Evolutionary conservation across 2,329 filamentous ascomycete species (phyloP).

Genomic region (Aspergillus awamori): DNA sequence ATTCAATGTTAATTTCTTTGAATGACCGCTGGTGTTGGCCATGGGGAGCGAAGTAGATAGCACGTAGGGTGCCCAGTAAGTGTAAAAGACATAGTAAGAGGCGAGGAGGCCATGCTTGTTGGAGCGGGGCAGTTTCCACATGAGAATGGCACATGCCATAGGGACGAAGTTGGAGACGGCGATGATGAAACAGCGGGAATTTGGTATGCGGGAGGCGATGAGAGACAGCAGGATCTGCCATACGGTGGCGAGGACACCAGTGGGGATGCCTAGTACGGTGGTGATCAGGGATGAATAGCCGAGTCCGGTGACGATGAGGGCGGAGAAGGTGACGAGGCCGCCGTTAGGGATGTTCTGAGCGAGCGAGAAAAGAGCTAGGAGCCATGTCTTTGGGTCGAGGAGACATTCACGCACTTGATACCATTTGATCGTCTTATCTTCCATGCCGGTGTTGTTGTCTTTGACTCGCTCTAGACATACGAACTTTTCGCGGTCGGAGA

Average conservation of each 20-base stretch:
- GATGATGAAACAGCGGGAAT: conserved; percentile 4
- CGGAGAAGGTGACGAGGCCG: conserved; percentile 4
- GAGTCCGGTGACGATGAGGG: conserved; percentile 9
- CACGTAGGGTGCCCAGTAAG: conserved; percentile 5
- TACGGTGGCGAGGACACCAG: neutral
- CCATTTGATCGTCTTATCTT: conserved; percentile 13
- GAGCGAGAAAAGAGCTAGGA: conserved; percentile 1
- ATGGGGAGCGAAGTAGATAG: conserved; percentile 2
- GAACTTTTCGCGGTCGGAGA: conserved; percentile 41
- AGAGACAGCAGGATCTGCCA: neutral
- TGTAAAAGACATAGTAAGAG: conserved; percentile 13
- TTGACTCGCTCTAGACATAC: conserved; percentile 25
- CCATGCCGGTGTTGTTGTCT: conserved; percentile 21
- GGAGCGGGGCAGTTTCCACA: conserved; percentile 2
- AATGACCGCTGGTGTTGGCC: conserved; percentile 10
- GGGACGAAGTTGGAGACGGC: conserved; percentile 3
- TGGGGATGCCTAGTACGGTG: neutral
- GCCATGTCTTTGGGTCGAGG: conserved; percentile 10
- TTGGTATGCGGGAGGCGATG: neutral
- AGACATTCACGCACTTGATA: conserved; percentile 11
- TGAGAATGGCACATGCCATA: conserved; percentile 5
- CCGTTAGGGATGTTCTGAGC: conserved; percentile 10
- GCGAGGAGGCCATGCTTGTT: conserved; percentile 1
- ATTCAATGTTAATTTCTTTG: conserved; percentile 11
- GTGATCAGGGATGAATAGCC: conserved; percentile 3